Percentiles rank a stretch among this genome's conserved stretches.
Evolutionary conservation across 225 moss, liverwort and hornwort genomes (phyloP).

Genomic region (Straminergon stramineum): DNA sequence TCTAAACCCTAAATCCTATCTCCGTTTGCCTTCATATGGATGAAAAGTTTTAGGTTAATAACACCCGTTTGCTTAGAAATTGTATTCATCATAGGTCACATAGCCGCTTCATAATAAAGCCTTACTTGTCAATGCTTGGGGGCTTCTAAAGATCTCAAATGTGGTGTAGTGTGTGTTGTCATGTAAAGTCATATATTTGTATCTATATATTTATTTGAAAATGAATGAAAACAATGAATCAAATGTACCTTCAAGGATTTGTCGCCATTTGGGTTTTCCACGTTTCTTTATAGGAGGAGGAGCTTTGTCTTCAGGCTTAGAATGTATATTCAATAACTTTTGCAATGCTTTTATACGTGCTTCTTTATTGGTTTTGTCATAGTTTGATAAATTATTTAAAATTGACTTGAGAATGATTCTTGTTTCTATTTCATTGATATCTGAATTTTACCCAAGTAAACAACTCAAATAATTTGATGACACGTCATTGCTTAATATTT

Average conservation of each 20-base stretch:
- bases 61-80: not conserved
- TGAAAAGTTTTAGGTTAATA: not conserved
- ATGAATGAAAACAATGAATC: not conserved
- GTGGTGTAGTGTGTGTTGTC: rapidly evolving
- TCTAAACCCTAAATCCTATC: not conserved
- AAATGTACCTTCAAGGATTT: not conserved
- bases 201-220: not conserved
- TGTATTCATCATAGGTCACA: rapidly evolving
- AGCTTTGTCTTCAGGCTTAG: not conserved
- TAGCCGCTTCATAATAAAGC: not conserved
- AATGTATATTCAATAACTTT: not conserved
- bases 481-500: not conserved
- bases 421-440: not conserved
- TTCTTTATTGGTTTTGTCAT: not conserved
- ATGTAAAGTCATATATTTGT: not conserved
- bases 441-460: not conserved
- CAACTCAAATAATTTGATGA: not conserved
- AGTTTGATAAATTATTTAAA: not conserved
- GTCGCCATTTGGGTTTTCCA: not conserved
- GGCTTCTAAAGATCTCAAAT: not conserved
- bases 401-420: not conserved
- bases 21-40: not conserved
- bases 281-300: not conserved
- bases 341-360: not conserved
- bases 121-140: not conserved